phyloP scores from a whole-genome alignment of 495 filamentous ascomycete genomes.

The Choiromyces venosus region DNA sequence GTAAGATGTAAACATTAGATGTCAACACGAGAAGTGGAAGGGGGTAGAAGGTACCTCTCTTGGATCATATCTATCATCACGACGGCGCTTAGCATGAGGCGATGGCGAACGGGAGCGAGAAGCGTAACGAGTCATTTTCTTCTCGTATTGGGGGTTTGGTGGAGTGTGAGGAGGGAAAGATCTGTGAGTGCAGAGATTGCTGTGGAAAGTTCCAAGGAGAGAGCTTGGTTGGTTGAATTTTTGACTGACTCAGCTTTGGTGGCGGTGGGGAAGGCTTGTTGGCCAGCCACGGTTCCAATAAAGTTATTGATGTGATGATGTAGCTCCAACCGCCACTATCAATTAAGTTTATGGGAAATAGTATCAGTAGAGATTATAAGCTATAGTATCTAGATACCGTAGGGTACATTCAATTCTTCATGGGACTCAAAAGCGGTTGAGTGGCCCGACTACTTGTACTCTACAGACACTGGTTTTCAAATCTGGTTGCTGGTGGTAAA shows the following conservation, averaged over 20 bases:
- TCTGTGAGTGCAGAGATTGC: constrained; percentile 5
- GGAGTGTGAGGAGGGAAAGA: not conserved
- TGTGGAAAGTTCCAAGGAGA: not conserved
- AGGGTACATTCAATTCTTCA: too few species aligned
- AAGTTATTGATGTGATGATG: too few species aligned
- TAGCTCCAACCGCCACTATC: too few species aligned
- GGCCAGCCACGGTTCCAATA: too few species aligned
- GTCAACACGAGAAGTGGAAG: constrained; percentile 8
- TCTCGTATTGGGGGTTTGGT: constrained; percentile 10
- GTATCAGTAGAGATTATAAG: too few species aligned
- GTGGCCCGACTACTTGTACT: too few species aligned
- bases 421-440: too few species aligned
- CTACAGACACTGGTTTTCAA: too few species aligned
- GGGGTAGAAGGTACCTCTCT: constrained; percentile 27
- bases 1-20: constrained; percentile 27
- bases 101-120: constrained; percentile 40
- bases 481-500: too few species aligned
- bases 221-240: not conserved
- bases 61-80: constrained; percentile 41
- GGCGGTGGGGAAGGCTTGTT: too few species aligned
- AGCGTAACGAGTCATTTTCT: constrained; percentile 33
- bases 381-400: too few species aligned
- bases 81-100: constrained; percentile 36
- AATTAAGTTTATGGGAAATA: too few species aligned
- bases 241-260: not conserved